Evolutionary conservation across 2,329 filamentous ascomycete species (phyloP).

Genomic region (Ampelomyces quisqualis): DNA sequence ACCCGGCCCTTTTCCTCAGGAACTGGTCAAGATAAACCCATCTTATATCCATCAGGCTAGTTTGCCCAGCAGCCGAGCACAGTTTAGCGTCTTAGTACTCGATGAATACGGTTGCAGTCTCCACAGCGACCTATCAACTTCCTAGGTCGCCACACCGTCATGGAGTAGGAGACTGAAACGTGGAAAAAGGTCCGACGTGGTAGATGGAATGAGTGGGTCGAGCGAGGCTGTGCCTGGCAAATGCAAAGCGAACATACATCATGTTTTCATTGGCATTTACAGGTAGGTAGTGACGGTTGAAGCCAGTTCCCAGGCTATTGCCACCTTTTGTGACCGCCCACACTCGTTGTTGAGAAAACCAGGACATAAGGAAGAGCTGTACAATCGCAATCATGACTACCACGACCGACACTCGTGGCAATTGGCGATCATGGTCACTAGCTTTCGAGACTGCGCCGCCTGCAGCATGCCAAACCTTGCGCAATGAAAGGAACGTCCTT

Average conservation of each 20-base stretch:
- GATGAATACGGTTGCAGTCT: not conserved
- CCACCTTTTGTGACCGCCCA: not conserved
- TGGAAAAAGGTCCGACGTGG: not conserved
- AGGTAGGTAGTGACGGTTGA: no score
- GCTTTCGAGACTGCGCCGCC: conserved; percentile 18
- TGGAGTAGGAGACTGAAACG: not conserved
- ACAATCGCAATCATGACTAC: conserved; percentile 12
- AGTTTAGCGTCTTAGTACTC: conserved; percentile 1
- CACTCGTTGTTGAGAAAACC: no score
- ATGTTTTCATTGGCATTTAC: no score
- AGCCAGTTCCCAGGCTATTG: not conserved
- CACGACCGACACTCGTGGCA: conserved; percentile 15
- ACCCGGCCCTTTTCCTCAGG: not conserved
- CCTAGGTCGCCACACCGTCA: conserved; percentile 2
- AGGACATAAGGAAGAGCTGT: not conserved
- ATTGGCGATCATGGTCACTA: conserved; percentile 15
- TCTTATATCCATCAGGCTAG: conserved; percentile 1
- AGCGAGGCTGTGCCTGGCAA: conserved; percentile 11
- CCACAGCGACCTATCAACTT: conserved; percentile 1
- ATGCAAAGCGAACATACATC: not conserved
- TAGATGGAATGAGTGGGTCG: conserved; percentile 9
- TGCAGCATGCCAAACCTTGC: conserved; percentile 20
- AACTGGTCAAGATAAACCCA: not conserved
- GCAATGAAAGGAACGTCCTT: conserved; percentile 12
- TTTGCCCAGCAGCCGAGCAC: conserved; percentile 1